phyloP scores from a whole-genome alignment of 768 basidiomycete genomes.

The Termitomyces bulborhizus region DNA sequence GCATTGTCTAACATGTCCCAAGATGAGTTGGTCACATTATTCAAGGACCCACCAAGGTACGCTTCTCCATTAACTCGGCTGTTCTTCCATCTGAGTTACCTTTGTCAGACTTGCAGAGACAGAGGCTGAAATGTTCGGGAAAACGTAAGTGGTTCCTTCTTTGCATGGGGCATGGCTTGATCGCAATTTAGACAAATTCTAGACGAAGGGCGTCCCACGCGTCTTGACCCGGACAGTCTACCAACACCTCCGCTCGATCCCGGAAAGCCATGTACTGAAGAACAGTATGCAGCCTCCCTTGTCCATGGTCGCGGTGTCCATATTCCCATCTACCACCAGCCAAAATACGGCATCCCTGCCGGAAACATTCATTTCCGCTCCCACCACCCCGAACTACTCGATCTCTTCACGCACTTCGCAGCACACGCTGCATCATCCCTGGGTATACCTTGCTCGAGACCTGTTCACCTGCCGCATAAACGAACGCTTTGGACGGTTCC shows the following conservation, averaged over 20 bases:
- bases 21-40: slow-evolving; percentile 6
- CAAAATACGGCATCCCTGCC: slow-evolving; percentile 66
- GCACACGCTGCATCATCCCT: slow-evolving; percentile 81
- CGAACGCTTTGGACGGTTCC: slow-evolving; percentile 83
- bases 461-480: slow-evolving; percentile 62
- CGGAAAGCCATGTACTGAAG: slow-evolving; percentile 25
- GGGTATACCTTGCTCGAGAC: slow-evolving; percentile 68
- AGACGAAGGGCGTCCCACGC: neutral
- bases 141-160: neutral
- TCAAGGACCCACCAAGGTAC: slow-evolving; percentile 11
- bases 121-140: slow-evolving; percentile 13
- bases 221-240: slow-evolving; percentile 13
- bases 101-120: slow-evolving; percentile 12
- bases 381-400: slow-evolving; percentile 58
- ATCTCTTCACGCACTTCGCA: slow-evolving; percentile 80
- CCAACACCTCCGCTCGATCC: slow-evolving; percentile 13
- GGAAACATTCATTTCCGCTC: slow-evolving; percentile 82
- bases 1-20: slow-evolving; percentile 4
- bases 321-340: slow-evolving; percentile 49
- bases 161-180: neutral
- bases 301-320: slow-evolving; percentile 58
- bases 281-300: slow-evolving; percentile 46
- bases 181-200: slow-evolving; percentile 2
- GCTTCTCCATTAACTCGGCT: neutral
- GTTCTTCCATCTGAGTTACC: neutral